Conservation (phyloP, 75 land plant genomes). For the Selaginella tamariscina region DNA sequence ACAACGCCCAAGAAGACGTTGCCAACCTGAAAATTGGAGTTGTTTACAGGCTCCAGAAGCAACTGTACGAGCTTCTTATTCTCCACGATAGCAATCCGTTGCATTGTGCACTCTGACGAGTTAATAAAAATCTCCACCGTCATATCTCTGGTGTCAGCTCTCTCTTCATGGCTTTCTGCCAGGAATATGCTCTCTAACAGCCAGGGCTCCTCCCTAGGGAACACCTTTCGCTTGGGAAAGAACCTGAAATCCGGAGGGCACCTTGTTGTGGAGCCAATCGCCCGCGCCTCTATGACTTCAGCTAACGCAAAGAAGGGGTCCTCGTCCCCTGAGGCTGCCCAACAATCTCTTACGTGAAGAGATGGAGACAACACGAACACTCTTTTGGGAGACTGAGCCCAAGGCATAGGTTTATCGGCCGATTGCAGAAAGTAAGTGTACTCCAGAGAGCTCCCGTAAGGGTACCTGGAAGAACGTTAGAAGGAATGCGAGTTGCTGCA, state of each 20-base stretch:
- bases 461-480: too few relatives aligned
- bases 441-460: too few relatives aligned
- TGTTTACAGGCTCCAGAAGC: conserved; percentile 74
- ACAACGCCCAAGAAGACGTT: conserved; percentile 82
- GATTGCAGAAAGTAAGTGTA: too few relatives aligned
- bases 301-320: not conserved
- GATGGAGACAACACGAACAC: too few relatives aligned
- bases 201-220: conserved; percentile 37
- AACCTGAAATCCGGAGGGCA: not conserved
- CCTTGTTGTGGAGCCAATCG: not conserved
- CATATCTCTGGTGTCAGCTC: conserved; percentile 12
- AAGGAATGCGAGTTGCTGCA: too few relatives aligned
- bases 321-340: too few relatives aligned
- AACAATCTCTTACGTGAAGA: not conserved
- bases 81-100: conserved; percentile 89
- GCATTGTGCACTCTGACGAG: conserved; percentile 90
- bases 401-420: too few relatives aligned
- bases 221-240: conserved; percentile 5
- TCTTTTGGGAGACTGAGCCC: too few relatives aligned
- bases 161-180: not conserved
- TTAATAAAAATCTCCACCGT: conserved; percentile 57
- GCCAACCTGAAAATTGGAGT: conserved; percentile 77
- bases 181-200: conserved; percentile 27
- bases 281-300: not conserved
- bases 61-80: conserved; percentile 79